Conservation (phyloP, 495 filamentous ascomycete genomes). For the Thermothielavioides terrestris region DNA sequence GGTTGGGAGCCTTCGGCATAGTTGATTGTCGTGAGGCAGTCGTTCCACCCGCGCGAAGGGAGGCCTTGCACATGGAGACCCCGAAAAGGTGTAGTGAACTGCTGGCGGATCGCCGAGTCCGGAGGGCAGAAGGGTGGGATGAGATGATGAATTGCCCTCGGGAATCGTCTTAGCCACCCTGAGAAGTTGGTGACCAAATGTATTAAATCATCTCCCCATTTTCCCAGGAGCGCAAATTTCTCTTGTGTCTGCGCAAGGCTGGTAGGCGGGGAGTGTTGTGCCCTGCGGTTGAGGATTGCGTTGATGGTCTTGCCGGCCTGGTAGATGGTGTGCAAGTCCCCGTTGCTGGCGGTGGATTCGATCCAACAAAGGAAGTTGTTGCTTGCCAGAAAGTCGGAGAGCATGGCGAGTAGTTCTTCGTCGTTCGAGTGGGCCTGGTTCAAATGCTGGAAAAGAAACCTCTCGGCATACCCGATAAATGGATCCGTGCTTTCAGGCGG, state of each 20-base stretch:
- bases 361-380: constrained; percentile 7
- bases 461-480: constrained; percentile 9
- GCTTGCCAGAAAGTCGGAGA: constrained; percentile 7
- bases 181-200: constrained; percentile 7
- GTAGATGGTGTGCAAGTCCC: constrained; percentile 6
- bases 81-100: constrained; percentile 11
- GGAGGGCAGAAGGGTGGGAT: constrained; percentile 26
- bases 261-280: neutral
- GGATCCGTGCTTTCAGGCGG: neutral
- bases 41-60: constrained; percentile 17
- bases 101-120: constrained; percentile 14
- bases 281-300: neutral
- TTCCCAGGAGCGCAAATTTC: neutral
- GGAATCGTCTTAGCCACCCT: constrained; percentile 7
- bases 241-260: neutral
- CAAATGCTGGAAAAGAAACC: constrained; percentile 11
- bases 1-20: constrained; percentile 12
- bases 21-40: constrained; percentile 20
- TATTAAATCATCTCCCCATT: constrained; percentile 10
- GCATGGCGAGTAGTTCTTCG: constrained; percentile 3
- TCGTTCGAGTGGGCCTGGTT: neutral
- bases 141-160: constrained; percentile 21
- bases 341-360: constrained; percentile 2
- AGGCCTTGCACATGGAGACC: constrained; percentile 17
- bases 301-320: constrained; percentile 9